Evolutionary conservation across 129 eudicot genomes (phyloP), one percentile per base, ranked within the genome.

Genomic region (Flaveria brownii): DNA sequence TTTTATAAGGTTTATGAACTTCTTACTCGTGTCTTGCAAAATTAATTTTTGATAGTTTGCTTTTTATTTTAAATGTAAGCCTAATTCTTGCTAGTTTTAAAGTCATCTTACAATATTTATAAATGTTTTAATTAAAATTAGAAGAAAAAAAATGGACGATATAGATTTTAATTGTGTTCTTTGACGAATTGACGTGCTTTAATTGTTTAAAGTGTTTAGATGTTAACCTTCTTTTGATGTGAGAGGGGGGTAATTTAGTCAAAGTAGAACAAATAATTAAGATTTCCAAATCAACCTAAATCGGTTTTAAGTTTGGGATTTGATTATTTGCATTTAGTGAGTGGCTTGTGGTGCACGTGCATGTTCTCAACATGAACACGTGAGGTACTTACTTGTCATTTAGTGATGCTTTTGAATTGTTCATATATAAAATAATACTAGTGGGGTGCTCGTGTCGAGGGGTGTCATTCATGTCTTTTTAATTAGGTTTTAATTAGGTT

Each of bases 281-380:
- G 63, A 70, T 47, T 36, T 23, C 43, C 60, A 12, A 15, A 43
- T 43, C 51, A 57, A 65, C 41, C 72, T 64, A 78, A 18, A 36
- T 61, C 54, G 54, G 51, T 60, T 61, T 78, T 47, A 72, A 41
- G 77, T 78, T 63, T 47, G 72, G 77, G 72, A 54, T 22, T 76
- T 70, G 50, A 36, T 36, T 78, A 70, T 62, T 71, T 59, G 72
- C 71, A 70, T 78, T 52, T 45, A 28, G 71, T 78, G 52, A 62
- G 64, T 50, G 77, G 70, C 42, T 47, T 61, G 47, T 28, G 46
- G 12, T 67, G 66, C 51, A 78, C 71, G 71, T 78, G 77, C 82
- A 39, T 52, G 9, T 6, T 46, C 68, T 26, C 18, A 50, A 42
- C 68, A 61, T 50, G 69, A 47, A 33, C 82, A 60, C 82, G 43